A percentile compares a stretch with the other conserved stretches of the same genome.
Conservation (phyloP, 2,329 filamentous ascomycete species). For the Elsinoe necatrix region DNA sequence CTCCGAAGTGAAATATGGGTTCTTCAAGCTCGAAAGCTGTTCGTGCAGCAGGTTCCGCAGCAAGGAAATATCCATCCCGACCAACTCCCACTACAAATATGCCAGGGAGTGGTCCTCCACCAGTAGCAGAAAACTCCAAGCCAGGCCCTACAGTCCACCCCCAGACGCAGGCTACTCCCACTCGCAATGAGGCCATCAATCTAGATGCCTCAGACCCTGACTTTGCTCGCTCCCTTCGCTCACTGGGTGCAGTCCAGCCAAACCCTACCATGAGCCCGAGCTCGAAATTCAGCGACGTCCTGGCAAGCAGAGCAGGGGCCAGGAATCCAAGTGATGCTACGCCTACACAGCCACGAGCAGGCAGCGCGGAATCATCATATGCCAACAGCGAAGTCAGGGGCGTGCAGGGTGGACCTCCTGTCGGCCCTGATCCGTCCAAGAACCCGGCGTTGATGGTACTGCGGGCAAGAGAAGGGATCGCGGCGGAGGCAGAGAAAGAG, state of each 20-base stretch:
- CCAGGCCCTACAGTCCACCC: constrained; percentile 37
- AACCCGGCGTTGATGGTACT: constrained; percentile 51
- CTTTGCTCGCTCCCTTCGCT: constrained; percentile 73
- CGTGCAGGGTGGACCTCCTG: constrained; percentile 22
- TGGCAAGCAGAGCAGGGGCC: constrained; percentile 19
- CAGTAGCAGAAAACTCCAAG: constrained; percentile 25
- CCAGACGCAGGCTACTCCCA: constrained; percentile 31
- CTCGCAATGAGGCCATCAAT: constrained; percentile 44
- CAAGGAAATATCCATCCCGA: constrained; percentile 49
- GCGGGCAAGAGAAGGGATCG: constrained; percentile 43
- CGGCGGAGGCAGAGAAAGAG: constrained; percentile 47
- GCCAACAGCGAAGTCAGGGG: constrained; percentile 32
- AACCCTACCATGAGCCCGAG: constrained; percentile 49
- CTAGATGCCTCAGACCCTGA: constrained; percentile 53
- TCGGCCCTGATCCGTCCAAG: constrained; percentile 29
- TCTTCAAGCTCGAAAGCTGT: constrained; percentile 50
- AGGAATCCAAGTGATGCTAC: constrained; percentile 23
- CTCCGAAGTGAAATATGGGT: constrained; percentile 39
- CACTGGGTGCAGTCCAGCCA: constrained; percentile 50
- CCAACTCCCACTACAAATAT: constrained; percentile 25
- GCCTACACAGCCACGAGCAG: constrained; percentile 16
- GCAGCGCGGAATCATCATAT: constrained; percentile 19
- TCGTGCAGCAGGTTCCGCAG: constrained; percentile 41
- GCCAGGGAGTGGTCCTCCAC: constrained; percentile 21
- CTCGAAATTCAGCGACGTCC: constrained; percentile 41